These are phyloP conservation scores for Ustilago crameri DNA, from an alignment of 1,284 basidiomycete species.

Conservation along the genomic window DNA sequence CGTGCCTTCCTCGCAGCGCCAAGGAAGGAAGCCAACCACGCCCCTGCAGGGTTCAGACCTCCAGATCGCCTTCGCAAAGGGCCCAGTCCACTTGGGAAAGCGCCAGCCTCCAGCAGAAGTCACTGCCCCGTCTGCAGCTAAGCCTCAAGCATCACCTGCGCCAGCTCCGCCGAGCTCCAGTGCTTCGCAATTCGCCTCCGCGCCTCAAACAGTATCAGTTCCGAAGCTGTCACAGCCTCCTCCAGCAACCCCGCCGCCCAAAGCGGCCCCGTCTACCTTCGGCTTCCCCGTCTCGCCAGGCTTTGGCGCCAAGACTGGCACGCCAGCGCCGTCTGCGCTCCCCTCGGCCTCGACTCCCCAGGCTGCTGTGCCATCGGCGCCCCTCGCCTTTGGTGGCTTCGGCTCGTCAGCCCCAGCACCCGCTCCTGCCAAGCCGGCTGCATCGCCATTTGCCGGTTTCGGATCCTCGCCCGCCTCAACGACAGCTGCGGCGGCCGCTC, in stretches of 20 bases:
- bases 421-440: constrained; percentile 4
- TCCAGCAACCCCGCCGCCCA: constrained; percentile 1
- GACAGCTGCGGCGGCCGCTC: not conserved
- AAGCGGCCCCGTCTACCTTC: constrained; percentile 9
- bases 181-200: constrained; percentile 17
- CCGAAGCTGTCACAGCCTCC: constrained; percentile 21
- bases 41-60: constrained; percentile 46
- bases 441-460: constrained; percentile 3
- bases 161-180: not conserved
- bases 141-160: not conserved
- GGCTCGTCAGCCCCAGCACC: constrained; percentile 9
- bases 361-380: not conserved
- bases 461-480: not conserved
- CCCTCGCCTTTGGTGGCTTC: constrained; percentile 5
- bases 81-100: constrained; percentile 49
- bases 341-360: not conserved
- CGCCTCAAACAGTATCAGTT: constrained; percentile 17
- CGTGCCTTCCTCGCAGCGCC: constrained; percentile 17
- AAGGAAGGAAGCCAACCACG: constrained; percentile 26
- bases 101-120: constrained; percentile 18
- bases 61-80: constrained; percentile 59
- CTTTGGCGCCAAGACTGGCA: not conserved
- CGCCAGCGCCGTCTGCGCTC: not conserved
- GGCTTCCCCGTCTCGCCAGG: constrained; percentile 22
- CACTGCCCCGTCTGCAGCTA: not conserved